Base-by-base conservation (phyloP, 257 asterid genomes). In the Datura wrightii region DNA sequence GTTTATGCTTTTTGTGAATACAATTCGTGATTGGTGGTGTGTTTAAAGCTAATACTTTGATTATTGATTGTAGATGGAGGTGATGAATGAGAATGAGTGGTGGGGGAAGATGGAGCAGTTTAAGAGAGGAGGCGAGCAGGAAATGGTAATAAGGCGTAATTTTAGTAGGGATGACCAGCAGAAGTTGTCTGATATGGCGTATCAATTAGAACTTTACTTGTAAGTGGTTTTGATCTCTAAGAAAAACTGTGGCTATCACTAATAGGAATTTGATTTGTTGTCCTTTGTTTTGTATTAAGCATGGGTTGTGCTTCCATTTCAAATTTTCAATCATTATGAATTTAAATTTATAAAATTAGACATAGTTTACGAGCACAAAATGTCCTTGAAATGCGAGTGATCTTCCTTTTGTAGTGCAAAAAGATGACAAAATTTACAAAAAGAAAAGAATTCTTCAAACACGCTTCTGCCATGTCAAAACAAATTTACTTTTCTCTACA, bases 51-150 rank as follows among this genome's bases (percentile, higher is more conserved):
- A 3, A 41, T 70, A 39, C 19, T 71, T 31, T 71, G 83, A 69
- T 85, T 53, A 63, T 34, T 83, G 80, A 84, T 50, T 87, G 88
- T 89, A 96, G 98, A 85, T 90, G 87, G 99, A 93, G 91, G 87
- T 86, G 83, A 90, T 96, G 97, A 92, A 94, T 88, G 94, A 89
- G 84, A 91, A 89, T 86, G 98, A 96, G 88, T 96, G 99, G 99
- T 91, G 93, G 95, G 93, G 88, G 16, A 94, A 93, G 87, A 79
- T 96, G 74, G 97, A 96, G 84, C 95, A 93, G 81, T 81, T 94
- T 95, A 94, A 92, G 90, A 84, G 79, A 82, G 97, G 98, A 89
- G 92, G 88, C 85, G 96, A 94, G 85, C 98, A 90, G 89, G 99
- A 96, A 91, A 89, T 96, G 94, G 82, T 96, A 82, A 93, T 96